Evolutionary conservation across 2,329 filamentous ascomycete genomes (phyloP).

Genomic region (Dactylellina leptospora): DNA sequence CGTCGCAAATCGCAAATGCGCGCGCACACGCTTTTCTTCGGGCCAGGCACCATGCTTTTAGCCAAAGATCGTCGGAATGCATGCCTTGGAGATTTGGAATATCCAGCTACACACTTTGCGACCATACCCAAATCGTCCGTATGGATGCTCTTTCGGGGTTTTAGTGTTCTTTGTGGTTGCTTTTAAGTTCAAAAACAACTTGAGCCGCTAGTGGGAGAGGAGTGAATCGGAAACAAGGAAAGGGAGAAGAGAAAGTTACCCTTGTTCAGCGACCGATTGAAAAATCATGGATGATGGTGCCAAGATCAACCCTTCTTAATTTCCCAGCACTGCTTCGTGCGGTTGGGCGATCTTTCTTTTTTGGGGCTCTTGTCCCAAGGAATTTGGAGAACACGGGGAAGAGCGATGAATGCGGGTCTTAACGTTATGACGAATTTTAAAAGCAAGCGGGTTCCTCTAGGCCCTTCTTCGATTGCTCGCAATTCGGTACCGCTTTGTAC

Average conservation of each 20-base stretch:
- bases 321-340: slow-evolving; percentile 40
- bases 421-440: slow-evolving; percentile 49
- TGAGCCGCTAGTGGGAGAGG: slow-evolving; percentile 18
- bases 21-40: no score
- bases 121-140: not conserved
- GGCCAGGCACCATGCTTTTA: not conserved
- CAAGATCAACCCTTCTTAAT: slow-evolving; percentile 44
- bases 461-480: not conserved
- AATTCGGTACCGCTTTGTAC: not conserved
- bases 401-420: slow-evolving; percentile 5
- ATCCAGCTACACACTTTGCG: not conserved
- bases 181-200: slow-evolving; percentile 24
- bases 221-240: slow-evolving; percentile 21
- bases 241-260: not conserved
- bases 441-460: slow-evolving; percentile 3
- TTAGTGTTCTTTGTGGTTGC: not conserved
- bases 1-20: not conserved
- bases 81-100: slow-evolving; percentile 15
- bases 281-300: slow-evolving; percentile 23
- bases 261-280: slow-evolving; percentile 1
- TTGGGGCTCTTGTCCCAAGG: slow-evolving; percentile 3
- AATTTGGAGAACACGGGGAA: not conserved
- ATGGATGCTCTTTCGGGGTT: not conserved
- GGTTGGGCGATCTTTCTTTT: slow-evolving; percentile 14
- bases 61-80: not conserved